phyloP scores from a whole-genome alignment of 768 basidiomycete genomes.

The Podaxis rugospora region DNA sequence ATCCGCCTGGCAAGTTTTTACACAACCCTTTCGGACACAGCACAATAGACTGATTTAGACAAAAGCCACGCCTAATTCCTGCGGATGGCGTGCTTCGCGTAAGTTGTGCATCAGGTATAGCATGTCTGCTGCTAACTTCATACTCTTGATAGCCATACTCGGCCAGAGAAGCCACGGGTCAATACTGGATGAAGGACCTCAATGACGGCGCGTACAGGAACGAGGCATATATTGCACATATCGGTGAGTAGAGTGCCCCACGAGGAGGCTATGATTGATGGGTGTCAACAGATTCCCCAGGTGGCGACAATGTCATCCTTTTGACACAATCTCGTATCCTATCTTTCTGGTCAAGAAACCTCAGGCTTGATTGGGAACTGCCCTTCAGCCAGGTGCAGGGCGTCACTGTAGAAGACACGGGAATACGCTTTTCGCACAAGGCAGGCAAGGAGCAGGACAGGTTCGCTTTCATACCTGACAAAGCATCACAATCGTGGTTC shows the following conservation, averaged over 20 bases:
- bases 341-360: conserved; percentile 80
- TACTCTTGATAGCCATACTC: conserved; percentile 67
- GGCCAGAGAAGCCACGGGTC: conserved; percentile 85
- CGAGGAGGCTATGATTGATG: background rate
- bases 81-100: conserved; percentile 86
- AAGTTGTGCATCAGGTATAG: conserved; percentile 23
- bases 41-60: background rate
- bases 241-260: conserved; percentile 47
- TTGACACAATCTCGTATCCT: conserved; percentile 78
- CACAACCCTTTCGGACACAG: background rate
- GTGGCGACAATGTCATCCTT: conserved; percentile 74
- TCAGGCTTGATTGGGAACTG: conserved; percentile 89
- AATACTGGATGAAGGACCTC: conserved; percentile 95
- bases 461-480: conserved; percentile 75
- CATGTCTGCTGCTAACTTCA: background rate
- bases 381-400: conserved; percentile 84
- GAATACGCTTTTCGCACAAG: conserved; percentile 85
- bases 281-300: conserved; percentile 54
- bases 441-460: conserved; percentile 69
- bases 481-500: conserved; percentile 74
- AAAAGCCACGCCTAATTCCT: conserved; percentile 79
- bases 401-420: conserved; percentile 85
- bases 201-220: conserved; percentile 83
- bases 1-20: conserved; percentile 61
- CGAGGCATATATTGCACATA: conserved; percentile 89